These are phyloP conservation scores for Penicillium concentricum DNA, from an alignment of 2,329 filamentous ascomycete genomes.

Conservation along the genomic window DNA sequence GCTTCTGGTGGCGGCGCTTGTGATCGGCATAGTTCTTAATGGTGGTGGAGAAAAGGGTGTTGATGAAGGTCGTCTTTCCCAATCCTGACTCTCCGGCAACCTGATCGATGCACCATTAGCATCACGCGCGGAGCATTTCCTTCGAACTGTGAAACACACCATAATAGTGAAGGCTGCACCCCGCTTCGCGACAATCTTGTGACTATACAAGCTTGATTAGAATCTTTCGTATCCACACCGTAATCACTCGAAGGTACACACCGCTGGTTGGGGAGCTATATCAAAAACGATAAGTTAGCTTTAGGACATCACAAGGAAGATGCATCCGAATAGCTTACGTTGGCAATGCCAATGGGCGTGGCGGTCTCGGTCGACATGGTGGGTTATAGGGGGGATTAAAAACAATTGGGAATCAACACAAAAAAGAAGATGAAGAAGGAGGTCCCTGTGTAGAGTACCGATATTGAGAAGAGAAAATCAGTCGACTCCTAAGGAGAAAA, in stretches of 20 bases:
- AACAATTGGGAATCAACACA: constrained; percentile 20
- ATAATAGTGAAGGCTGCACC: constrained; percentile 99
- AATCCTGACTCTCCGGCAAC: constrained; percentile 97
- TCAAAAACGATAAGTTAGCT: constrained; percentile 15
- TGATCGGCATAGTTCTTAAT: constrained; percentile 99
- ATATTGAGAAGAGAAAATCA: constrained; percentile 9
- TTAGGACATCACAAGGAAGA: background rate
- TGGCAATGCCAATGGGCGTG: constrained; percentile 71
- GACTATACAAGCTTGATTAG: constrained; percentile 46
- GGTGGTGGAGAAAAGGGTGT: constrained; percentile 99
- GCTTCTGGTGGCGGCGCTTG: constrained; percentile 98
- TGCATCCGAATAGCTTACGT: constrained; percentile 52
- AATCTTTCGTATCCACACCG: constrained; percentile 9
- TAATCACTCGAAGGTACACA: constrained; percentile 49
- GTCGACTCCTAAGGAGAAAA: constrained; percentile 11
- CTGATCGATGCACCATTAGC: constrained; percentile 49
- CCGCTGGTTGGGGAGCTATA: constrained; percentile 68
- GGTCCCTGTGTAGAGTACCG: constrained; percentile 12
- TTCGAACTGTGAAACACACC: constrained; percentile 57
- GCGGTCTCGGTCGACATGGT: constrained; percentile 62
- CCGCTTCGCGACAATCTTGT: constrained; percentile 75
- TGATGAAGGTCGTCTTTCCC: constrained; percentile 99
- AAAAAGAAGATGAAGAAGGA: constrained; percentile 18
- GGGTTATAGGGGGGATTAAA: constrained; percentile 22
- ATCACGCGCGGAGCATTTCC: background rate